Conservation (phyloP, 345 rosid genomes). For the Corymbia maculata region DNA sequence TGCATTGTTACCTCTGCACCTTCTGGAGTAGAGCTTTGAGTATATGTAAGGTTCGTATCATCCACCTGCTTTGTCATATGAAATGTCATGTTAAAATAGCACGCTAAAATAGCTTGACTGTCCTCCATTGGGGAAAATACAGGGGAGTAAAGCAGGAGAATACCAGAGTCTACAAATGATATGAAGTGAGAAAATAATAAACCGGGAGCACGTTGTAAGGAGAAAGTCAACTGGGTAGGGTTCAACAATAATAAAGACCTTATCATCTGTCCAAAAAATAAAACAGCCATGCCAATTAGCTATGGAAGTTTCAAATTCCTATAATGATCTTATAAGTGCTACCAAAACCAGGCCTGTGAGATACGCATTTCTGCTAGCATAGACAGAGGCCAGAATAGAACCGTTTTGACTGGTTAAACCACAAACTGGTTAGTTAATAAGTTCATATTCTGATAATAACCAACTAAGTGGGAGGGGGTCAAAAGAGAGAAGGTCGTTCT, state of each 20-base stretch:
- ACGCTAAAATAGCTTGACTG: background rate
- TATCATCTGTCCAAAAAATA: background rate
- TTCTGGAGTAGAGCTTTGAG: conserved; percentile 28
- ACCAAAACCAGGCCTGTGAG: background rate
- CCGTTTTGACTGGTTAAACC: background rate
- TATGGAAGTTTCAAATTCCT: background rate
- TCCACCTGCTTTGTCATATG: conserved; percentile 38
- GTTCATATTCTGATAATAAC: background rate
- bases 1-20: conserved; percentile 34
- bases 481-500: background rate
- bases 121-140: background rate
- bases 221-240: background rate
- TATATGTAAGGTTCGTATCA: conserved; percentile 39
- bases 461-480: background rate
- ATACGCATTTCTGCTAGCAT: background rate
- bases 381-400: background rate
- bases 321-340: background rate
- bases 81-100: background rate
- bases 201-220: background rate
- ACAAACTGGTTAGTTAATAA: background rate
- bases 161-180: background rate
- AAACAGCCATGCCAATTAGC: background rate
- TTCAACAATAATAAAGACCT: background rate
- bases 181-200: background rate
- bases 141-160: background rate